Evolutionary conservation across 2,329 filamentous ascomycete species (phyloP).

Genomic region (Apiospora saccharicola): DNA sequence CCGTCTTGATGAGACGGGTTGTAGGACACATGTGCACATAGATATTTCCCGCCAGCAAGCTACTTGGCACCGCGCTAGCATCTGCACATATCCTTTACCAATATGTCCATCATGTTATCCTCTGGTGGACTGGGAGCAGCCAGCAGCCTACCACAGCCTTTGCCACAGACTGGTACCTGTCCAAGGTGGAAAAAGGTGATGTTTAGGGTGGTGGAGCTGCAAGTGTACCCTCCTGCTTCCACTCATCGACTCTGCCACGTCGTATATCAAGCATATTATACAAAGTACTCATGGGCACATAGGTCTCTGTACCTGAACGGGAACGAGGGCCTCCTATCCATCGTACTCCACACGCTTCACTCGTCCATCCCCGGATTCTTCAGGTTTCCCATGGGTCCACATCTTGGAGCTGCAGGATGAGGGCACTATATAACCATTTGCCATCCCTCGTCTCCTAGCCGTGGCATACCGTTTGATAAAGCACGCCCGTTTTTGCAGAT

Average conservation of each 20-base stretch:
- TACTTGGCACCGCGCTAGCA: conserved; percentile 4
- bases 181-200: background rate
- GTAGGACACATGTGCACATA: background rate
- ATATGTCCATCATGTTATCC: conserved; percentile 25
- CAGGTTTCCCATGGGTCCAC: background rate
- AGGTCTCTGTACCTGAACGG: conserved; percentile 23
- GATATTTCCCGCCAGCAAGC: conserved; percentile 5
- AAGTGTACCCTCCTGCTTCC: background rate
- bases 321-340: conserved; percentile 24
- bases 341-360: conserved; percentile 12
- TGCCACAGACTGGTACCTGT: conserved; percentile 14
- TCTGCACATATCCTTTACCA: conserved; percentile 4
- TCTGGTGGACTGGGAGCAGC: background rate
- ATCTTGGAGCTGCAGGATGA: background rate
- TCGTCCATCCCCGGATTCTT: conserved; percentile 21
- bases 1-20: conserved; percentile 6
- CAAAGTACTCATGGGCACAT: conserved; percentile 10
- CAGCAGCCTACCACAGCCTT: conserved; percentile 9
- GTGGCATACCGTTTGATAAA: background rate
- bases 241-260: conserved; percentile 6
- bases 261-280: conserved; percentile 16
- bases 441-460: conserved; percentile 1
- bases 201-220: background rate
- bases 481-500: background rate
- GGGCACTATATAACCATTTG: conserved; percentile 13